A percentile compares a stretch with the other conserved stretches of the same genome.
phyloP scores from a whole-genome alignment of 768 basidiomycete genomes.

The Podaxis pistillaris region DNA sequence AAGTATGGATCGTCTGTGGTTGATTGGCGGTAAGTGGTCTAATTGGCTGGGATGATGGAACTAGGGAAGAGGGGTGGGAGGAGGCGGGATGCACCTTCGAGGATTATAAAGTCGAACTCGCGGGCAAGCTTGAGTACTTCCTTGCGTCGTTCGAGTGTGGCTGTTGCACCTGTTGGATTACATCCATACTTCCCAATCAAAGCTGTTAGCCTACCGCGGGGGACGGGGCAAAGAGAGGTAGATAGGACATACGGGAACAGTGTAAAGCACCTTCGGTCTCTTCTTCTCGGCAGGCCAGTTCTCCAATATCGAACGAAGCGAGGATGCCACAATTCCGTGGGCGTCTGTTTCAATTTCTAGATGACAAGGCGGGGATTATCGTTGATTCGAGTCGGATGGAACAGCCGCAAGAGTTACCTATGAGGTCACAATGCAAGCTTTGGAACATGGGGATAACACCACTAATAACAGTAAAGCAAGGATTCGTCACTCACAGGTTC shows the following conservation, averaged over 20 bases:
- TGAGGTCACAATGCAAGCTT: slow-evolving; percentile 51
- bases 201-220: not conserved
- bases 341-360: slow-evolving; percentile 78
- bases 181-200: slow-evolving; percentile 62
- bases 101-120: slow-evolving; percentile 74
- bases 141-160: slow-evolving; percentile 64
- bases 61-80: not conserved
- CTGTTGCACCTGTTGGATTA: slow-evolving; percentile 84
- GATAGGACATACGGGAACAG: slow-evolving; percentile 56
- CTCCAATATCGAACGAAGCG: slow-evolving; percentile 63
- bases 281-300: slow-evolving; percentile 72
- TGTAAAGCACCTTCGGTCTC: slow-evolving; percentile 80
- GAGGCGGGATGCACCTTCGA: slow-evolving; percentile 63
- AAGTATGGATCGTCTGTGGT: slow-evolving; percentile 75
- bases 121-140: slow-evolving; percentile 71
- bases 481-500: not conserved
- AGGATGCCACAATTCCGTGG: slow-evolving; percentile 60
- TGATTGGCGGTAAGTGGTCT: not conserved
- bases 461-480: slow-evolving; percentile 30
- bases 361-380: not conserved
- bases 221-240: not conserved
- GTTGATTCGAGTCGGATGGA: not conserved
- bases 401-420: slow-evolving; percentile 43
- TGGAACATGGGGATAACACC: slow-evolving; percentile 67
- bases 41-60: not conserved